Conservation (phyloP, 2,329 filamentous ascomycete genomes). For the Chrysosporium keratinophilum region DNA sequence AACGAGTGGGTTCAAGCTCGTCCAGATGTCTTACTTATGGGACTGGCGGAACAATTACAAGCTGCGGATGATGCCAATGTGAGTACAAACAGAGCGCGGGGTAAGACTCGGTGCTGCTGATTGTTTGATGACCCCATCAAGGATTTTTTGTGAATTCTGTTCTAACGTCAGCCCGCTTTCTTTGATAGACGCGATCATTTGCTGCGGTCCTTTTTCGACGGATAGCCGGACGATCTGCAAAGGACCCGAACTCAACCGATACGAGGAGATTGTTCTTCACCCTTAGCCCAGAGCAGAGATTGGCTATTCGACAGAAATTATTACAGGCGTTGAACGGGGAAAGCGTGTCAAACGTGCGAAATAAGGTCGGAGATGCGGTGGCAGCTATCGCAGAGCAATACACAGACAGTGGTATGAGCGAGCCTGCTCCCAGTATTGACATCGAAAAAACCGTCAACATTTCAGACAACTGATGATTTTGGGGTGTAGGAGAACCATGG, state of each 20-base stretch:
- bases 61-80: slow-evolving; percentile 63
- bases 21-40: slow-evolving; percentile 85
- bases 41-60: slow-evolving; percentile 82
- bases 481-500: slow-evolving; percentile 63
- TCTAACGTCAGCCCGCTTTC: slow-evolving; percentile 13
- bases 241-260: slow-evolving; percentile 54
- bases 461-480: slow-evolving; percentile 4
- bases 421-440: neutral
- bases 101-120: neutral
- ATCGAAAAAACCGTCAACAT: neutral
- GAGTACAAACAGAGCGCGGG: slow-evolving; percentile 29
- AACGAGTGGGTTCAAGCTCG: slow-evolving; percentile 75
- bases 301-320: slow-evolving; percentile 72
- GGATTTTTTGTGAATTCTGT: neutral
- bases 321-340: slow-evolving; percentile 67
- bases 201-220: slow-evolving; percentile 88
- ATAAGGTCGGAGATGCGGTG: slow-evolving; percentile 96
- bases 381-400: slow-evolving; percentile 93
- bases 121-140: neutral
- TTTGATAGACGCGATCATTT: slow-evolving; percentile 68
- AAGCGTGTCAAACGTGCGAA: slow-evolving; percentile 62
- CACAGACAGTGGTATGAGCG: slow-evolving; percentile 67
- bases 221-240: slow-evolving; percentile 80
- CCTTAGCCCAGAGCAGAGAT: slow-evolving; percentile 60
- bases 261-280: slow-evolving; percentile 78